Base-by-base conservation (phyloP, 1,139 yeast species). In the Hyphopichia khmerensis region DNA sequence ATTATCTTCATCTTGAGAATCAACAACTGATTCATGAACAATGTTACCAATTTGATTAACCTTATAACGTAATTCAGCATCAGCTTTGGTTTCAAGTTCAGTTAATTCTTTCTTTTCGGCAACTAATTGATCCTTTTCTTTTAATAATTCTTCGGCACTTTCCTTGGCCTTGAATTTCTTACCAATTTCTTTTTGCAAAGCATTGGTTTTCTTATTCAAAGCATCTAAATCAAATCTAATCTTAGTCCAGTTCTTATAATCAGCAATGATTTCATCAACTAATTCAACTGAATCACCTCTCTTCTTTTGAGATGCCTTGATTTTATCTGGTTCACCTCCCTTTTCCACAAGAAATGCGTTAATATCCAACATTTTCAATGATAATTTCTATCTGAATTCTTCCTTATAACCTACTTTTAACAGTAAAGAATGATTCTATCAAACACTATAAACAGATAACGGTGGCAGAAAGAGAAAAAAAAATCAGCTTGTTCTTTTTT, bases 231-330 rank as follows among this genome's bases (percentile, higher is more conserved):
- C 93, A 62, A 90, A 93, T 73, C 97, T 87, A 55, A 89, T 80
- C 67, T 79, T 83, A 55, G 93, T 88, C 99, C 99, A 93, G 47
- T 80, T 82, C 69, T 87, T 88, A 78, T 93, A 93, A 53, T 84
- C 96, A 49, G 73, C 75, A 63, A 95, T 87, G 62, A 93, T 90
- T 69, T 93, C 97, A 62, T 93, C 99, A 39, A 93, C 98, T 43
- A 93, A 63, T 67, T 93, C 99, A 41, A 90, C 98, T 29, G 95
- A 74, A 55, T 82, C 98, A 47, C 96, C 96, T 75, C 99, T 88
- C 52, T 95, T 96, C 67, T 75, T 81, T 69, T 93, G 99, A 32
- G 98, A 90, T 56, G 74, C 82, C 64, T 86, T 86, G 61, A 93
- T 89, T 48, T 75, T 73, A 54, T 90, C 95, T 36, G 99, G 97